These are phyloP conservation scores for Penicillium mononematosum DNA, from an alignment of 495 filamentous ascomycete species.

Conservation along the genomic window DNA sequence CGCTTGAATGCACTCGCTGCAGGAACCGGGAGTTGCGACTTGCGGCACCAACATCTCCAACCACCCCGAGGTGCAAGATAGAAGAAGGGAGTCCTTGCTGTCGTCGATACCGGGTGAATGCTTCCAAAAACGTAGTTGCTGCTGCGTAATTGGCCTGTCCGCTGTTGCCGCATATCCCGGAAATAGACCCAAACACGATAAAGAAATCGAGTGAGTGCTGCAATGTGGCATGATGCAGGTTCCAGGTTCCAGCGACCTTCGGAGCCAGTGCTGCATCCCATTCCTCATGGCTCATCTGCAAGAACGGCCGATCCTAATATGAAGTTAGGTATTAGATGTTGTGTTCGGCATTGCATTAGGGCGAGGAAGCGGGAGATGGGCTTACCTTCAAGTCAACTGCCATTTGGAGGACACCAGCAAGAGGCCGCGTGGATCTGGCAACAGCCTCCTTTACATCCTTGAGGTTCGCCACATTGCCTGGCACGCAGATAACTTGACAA, in stretches of 20 bases:
- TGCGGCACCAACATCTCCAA: slow-evolving; percentile 7
- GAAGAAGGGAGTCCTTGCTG: neutral
- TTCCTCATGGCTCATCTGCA: slow-evolving; percentile 7
- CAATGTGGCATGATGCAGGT: neutral
- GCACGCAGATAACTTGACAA: slow-evolving; percentile 15
- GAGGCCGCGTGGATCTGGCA: slow-evolving; percentile 1
- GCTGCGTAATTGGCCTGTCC: slow-evolving; percentile 7
- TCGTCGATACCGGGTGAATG: slow-evolving; percentile 4
- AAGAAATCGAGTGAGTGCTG: slow-evolving; percentile 5
- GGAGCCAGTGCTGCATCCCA: slow-evolving; percentile 5
- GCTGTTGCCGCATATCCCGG: slow-evolving; percentile 3
- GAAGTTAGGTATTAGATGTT: neutral
- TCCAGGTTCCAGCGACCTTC: slow-evolving; percentile 5
- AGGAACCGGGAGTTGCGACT: slow-evolving; percentile 7
- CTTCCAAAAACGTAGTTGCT: slow-evolving; percentile 3
- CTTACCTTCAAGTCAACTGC: slow-evolving; percentile 30
- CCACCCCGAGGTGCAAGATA: slow-evolving; percentile 7
- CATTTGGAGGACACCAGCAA: slow-evolving; percentile 33
- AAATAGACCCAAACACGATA: slow-evolving; percentile 2
- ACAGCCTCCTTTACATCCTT: slow-evolving; percentile 14
- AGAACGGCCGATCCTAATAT: slow-evolving; percentile 2
- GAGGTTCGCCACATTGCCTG: slow-evolving; percentile 16
- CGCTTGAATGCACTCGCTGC: slow-evolving; percentile 8
- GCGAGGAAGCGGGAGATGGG: neutral
- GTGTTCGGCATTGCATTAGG: too few relatives aligned